Evolutionary conservation across 176 grass and related monocot species (phyloP).

Genomic region (Carex kokanica): DNA sequence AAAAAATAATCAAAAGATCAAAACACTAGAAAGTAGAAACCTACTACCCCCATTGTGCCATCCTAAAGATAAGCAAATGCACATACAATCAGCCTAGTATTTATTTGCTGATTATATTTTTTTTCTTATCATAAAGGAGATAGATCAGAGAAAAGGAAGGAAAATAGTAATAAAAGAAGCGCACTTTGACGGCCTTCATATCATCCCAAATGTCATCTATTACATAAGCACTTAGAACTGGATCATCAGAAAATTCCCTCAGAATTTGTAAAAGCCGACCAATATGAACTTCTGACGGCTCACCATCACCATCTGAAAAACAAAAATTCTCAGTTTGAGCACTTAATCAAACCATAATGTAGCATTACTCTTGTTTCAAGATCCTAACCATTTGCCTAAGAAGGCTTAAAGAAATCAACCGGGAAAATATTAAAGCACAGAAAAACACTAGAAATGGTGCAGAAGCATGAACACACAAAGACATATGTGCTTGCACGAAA

Average conservation of each 20-base stretch:
- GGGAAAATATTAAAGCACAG: not conserved
- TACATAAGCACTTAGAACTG: slow-evolving; percentile 85
- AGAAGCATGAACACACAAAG: not conserved
- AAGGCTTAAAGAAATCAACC: not conserved
- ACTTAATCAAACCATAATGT: slow-evolving; percentile 4
- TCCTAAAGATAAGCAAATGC: not conserved
- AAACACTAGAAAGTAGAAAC: not conserved
- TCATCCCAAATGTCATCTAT: slow-evolving; percentile 99
- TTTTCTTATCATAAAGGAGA: not conserved
- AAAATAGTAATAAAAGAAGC: slow-evolving; percentile 18
- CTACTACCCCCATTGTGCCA: not conserved
- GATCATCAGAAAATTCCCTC: slow-evolving; percentile 93
- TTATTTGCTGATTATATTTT: not conserved
- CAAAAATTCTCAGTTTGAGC: slow-evolving; percentile 17
- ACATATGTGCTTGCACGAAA: not conserved
- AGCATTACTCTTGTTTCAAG: slow-evolving; percentile 9
- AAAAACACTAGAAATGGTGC: not conserved
- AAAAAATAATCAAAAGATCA: not conserved
- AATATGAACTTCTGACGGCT: slow-evolving; percentile 84
- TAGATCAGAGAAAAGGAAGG: slow-evolving; percentile 14
- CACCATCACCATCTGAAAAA: slow-evolving; percentile 65
- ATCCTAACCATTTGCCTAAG: not conserved
- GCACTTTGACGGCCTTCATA: slow-evolving; percentile 98
- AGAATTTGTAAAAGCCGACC: slow-evolving; percentile 90
- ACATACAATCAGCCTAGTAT: not conserved